These are phyloP conservation scores for Lagenidium giganteum DNA, from an alignment of 352 stramenopile species.

Conservation along the genomic window DNA sequence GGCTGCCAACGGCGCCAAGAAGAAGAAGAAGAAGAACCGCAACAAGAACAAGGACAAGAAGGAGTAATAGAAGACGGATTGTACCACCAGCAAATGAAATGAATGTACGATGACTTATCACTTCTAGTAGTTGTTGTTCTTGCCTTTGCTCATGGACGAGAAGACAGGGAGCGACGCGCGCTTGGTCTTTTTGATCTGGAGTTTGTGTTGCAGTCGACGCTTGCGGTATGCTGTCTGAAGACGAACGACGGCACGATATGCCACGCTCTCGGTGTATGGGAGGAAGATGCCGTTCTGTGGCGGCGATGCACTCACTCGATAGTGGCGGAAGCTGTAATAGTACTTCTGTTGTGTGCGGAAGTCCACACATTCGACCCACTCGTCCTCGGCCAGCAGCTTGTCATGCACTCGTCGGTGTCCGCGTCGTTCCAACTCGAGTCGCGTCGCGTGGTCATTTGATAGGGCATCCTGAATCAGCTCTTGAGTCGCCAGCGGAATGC, in stretches of 20 bases:
- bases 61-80: no score
- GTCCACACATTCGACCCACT: conserved; percentile 66
- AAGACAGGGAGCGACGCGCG: conserved; percentile 50
- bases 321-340: conserved; percentile 67
- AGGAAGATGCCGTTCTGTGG: conserved; percentile 48
- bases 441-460: conserved; percentile 24
- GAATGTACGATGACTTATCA: no score
- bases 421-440: conserved; percentile 50
- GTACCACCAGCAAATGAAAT: no score
- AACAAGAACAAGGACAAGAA: conserved; percentile 41
- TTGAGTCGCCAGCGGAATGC: conserved; percentile 39
- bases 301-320: conserved; percentile 27
- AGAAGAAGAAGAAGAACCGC: conserved; percentile 69
- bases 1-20: conserved; percentile 10
- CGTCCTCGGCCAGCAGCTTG: conserved; percentile 45
- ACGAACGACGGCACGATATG: conserved; percentile 43
- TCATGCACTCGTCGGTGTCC: conserved; percentile 31
- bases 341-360: conserved; percentile 28
- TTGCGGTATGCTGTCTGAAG: conserved; percentile 56
- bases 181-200: conserved; percentile 41
- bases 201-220: conserved; percentile 36
- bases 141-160: conserved; percentile 25
- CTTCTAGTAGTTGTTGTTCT: conserved; percentile 51
- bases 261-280: conserved; percentile 37
- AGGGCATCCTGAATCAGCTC: conserved; percentile 45